Conservation (phyloP, 108 stramenopile genomes). For the Skeletonema costatum region DNA sequence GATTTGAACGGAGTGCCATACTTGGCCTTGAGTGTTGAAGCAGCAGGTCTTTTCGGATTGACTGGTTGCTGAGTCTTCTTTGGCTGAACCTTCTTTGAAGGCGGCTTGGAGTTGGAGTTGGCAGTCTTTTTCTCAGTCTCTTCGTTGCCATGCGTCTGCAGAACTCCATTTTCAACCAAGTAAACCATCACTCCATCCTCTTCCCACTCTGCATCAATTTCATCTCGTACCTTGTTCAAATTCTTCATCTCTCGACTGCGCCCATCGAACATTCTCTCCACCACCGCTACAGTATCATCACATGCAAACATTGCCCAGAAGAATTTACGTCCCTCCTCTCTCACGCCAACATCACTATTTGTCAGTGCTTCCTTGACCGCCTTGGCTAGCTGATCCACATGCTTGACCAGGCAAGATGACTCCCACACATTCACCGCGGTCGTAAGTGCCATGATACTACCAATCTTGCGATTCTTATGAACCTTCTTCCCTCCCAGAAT, state of each 20-base stretch:
- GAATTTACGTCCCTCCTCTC: constrained; percentile 56
- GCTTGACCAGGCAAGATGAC: constrained; percentile 15
- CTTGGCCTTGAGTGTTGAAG: constrained; percentile 8
- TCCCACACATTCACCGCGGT: constrained; percentile 45
- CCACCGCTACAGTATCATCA: constrained; percentile 16
- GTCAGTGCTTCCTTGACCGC: constrained; percentile 35
- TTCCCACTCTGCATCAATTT: constrained; percentile 49
- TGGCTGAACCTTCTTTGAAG: not conserved
- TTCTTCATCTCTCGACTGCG: constrained; percentile 39
- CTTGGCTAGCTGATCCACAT: constrained; percentile 27
- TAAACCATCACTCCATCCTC: constrained; percentile 35
- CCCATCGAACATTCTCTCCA: constrained; percentile 21
- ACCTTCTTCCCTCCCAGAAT: constrained; percentile 41
- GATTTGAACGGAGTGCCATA: constrained; percentile 30
- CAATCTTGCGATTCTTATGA: constrained; percentile 42
- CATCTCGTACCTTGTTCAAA: constrained; percentile 26
- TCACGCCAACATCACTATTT: constrained; percentile 47
- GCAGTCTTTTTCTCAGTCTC: not conserved
- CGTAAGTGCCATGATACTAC: constrained; percentile 37
- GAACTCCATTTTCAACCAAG: constrained; percentile 33
- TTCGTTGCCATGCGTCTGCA: not conserved
- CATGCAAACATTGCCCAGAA: constrained; percentile 53
- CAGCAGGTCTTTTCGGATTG: not conserved
- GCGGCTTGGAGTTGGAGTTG: not conserved
- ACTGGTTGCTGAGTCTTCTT: not conserved